Base-by-base conservation (phyloP, 2,329 filamentous ascomycete species). In the Monilinia polystroma region DNA sequence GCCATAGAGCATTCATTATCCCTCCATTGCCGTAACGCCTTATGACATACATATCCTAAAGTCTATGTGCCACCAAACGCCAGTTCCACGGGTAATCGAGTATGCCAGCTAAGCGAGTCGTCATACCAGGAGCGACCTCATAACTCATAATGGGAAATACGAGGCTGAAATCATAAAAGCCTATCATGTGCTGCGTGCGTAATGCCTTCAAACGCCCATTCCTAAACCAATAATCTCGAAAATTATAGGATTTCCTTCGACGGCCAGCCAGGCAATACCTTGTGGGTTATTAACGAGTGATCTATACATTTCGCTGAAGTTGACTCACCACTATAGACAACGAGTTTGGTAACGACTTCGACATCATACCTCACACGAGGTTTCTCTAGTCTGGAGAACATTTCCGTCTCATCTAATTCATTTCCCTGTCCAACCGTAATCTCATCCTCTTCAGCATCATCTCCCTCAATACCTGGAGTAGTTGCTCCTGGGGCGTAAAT, bases 271-370 rank as follows among this genome's bases (percentile, higher is more conserved):
- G 63, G 84, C 92, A 77, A 97, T 96, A 56, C 92, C 91, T 92
- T 45, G 55, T 3, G 2, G 26, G 45, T 71, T 69, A 72, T 69
- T 52, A 49, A 26, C 1, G 18, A 16, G 18, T 23, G 20, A 1
- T 60, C 16, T 26, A 67, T 65, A 52, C 26, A 66, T 43, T 67
- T 65, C 68, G 63, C 64, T 66, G n/a, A 20, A 29, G 26, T 43
- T 18, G 20, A 80, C 87, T 78, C 80, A 92, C 94, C 95, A 68
- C 90, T 85, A 80, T 99, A 99, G 32, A 99, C 92, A 73, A 99
- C 90, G 68, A 99, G 79, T 80, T 97, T 98, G 6, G 95, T 98
- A 49, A 99, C 90, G 51, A 99, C 94, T 78, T 99, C 95, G n/a
- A 98, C 94, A 79, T 99, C 95, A 75, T 98, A 99, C 73, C 93